These are phyloP conservation scores for Hymenoscyphus infarciens DNA, from an alignment of 2,329 filamentous ascomycete genomes.

Conservation along the genomic window DNA sequence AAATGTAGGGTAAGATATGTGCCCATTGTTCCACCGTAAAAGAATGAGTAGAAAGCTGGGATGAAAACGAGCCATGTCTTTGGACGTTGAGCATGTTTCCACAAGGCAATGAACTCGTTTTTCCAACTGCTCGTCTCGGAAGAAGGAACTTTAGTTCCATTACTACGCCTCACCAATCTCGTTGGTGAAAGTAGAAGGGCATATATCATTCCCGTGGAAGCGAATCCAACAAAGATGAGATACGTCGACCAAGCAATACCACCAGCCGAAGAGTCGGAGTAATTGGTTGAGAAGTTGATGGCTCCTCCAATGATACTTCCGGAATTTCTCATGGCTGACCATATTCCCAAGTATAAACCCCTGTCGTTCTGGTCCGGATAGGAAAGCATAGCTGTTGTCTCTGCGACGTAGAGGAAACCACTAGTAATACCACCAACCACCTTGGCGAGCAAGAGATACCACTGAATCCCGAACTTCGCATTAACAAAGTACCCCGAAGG, in stretches of 20 bases:
- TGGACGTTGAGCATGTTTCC: constrained; percentile 29
- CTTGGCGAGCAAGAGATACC: constrained; percentile 59
- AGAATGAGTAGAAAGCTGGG: constrained; percentile 39
- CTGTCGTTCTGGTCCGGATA: constrained; percentile 36
- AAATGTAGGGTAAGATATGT: constrained; percentile 59
- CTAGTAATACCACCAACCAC: constrained; percentile 24
- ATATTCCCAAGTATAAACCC: constrained; percentile 50
- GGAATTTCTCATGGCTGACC: constrained; percentile 55
- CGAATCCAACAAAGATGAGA: constrained; percentile 58
- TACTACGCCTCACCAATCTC: constrained; percentile 56
- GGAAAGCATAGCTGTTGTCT: constrained; percentile 39
- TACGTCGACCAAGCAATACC: constrained; percentile 66
- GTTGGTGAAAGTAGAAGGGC: constrained; percentile 52
- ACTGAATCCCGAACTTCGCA: constrained; percentile 63
- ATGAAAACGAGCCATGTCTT: constrained; percentile 37
- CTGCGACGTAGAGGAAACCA: constrained; percentile 37
- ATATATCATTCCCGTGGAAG: constrained; percentile 35
- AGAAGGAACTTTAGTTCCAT: constrained; percentile 53
- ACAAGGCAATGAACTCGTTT: constrained; percentile 56
- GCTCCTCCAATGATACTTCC: constrained; percentile 68
- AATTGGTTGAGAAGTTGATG: constrained; percentile 65
- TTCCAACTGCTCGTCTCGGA: constrained; percentile 53
- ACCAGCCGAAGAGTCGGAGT: constrained; percentile 51
- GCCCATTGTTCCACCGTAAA: constrained; percentile 39
- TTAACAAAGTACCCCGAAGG: constrained; percentile 63